A percentile compares a stretch with the other conserved stretches of the same genome.
Conservation (phyloP, 805 yeast genomes). For the Lachancea mirantina region DNA sequence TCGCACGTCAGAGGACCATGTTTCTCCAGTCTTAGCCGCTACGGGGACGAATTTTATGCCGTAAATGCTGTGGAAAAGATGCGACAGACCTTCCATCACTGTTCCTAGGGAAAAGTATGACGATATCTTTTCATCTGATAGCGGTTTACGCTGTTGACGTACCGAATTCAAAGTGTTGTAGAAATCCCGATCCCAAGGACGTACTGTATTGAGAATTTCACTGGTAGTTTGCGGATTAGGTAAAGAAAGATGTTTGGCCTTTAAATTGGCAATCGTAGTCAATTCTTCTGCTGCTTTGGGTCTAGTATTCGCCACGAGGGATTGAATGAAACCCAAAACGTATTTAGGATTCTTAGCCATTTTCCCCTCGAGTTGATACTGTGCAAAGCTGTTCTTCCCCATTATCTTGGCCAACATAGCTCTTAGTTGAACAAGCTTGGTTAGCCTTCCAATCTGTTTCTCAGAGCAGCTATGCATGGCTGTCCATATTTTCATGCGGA, state of each 20-base stretch:
- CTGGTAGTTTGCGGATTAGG: constrained; percentile 27
- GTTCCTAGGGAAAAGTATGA: constrained; percentile 78
- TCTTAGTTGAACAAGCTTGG: constrained; percentile 54
- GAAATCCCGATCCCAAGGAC: constrained; percentile 93
- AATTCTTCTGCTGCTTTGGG: constrained; percentile 58
- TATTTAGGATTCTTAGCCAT: constrained; percentile 80
- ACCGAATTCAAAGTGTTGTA: constrained; percentile 33
- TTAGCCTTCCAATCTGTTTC: constrained; percentile 54
- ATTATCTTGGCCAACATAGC: constrained; percentile 65
- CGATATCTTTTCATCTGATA: constrained; percentile 44
- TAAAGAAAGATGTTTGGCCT: constrained; percentile 21
- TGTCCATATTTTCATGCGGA: constrained; percentile 68
- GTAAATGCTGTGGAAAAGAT: constrained; percentile 62
- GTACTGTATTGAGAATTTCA: constrained; percentile 41
- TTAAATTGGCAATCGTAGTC: constrained; percentile 37
- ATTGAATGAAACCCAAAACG: constrained; percentile 61
- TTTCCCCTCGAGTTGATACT: constrained; percentile 79
- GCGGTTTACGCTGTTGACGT: constrained; percentile 26
- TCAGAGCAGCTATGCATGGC: constrained; percentile 59
- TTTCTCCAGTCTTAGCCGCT: constrained; percentile 59
- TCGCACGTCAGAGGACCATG: constrained; percentile 84
- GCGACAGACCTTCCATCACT: constrained; percentile 74
- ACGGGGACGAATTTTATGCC: constrained; percentile 71
- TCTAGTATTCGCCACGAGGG: constrained; percentile 45
- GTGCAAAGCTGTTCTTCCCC: constrained; percentile 63